Base-by-base conservation (phyloP, 257 asterid genomes). In the Ehretia macrophylla region DNA sequence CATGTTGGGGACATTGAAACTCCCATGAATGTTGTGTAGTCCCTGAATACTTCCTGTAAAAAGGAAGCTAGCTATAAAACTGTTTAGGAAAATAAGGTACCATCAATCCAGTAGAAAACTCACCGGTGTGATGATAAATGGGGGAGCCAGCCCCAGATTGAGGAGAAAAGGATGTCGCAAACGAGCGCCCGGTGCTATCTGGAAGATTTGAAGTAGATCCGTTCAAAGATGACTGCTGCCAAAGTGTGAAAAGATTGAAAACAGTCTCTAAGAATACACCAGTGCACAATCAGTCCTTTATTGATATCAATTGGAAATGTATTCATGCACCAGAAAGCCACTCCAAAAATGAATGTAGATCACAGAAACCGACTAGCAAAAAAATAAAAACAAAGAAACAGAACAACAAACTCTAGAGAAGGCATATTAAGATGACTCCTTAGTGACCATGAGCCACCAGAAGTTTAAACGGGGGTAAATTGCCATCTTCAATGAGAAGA, bases 91-190 rank as follows among this genome's bases (percentile, higher is more conserved):
- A 32, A 23, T 40, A 60, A 35, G 57, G n/a, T 10, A 39, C 13
- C n/a, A 23, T 35, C 37, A 61, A 57, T 55, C 65, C 66, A 80
- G 65, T 40, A 71, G 71, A 56, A 64, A 73, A 77, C 81, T 67
- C 60, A 89, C 97, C 96, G 17, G 82, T 66, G 70, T 85, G 97
- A 75, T 93, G 95, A 73, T 58, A 93, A 74, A 71, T 85, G 54
- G 96, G 86, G 75, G 96, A 83, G 62, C 85, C 99, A 42, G 92
- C 87, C 67, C 96, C 97, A 51, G 99, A 84, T 68, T 92, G 97
- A 72, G 83, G 84, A 71, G 97, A 87, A 65, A 81, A 89, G n/a
- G 99, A 86, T 51, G 95, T 52, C 14, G 95, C 66, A 72, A 81
- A 81, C n/a, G 96, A 68, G 50, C 95, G 92, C 38, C 91, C 96